Percentiles rank a stretch among this genome's conserved stretches.
Evolutionary conservation across 2,329 filamentous ascomycete genomes (phyloP).

Genomic region (Fusarium phyllophilum): DNA sequence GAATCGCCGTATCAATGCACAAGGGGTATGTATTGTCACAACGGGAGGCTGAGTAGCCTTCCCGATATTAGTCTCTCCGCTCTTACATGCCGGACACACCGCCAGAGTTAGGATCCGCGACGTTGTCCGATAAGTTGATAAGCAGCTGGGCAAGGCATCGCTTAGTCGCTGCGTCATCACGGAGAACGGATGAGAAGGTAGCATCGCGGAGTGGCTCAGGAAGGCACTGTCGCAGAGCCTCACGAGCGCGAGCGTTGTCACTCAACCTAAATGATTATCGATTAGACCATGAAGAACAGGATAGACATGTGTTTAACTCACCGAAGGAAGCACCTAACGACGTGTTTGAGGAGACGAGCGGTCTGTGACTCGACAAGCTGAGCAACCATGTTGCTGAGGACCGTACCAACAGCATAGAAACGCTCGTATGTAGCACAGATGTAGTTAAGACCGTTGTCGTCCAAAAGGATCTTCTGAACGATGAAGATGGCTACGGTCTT

Average conservation of each 20-base stretch:
- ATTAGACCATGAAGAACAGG: constrained; percentile 14
- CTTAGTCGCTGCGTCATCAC: constrained; percentile 97
- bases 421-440: constrained; percentile 99
- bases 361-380: constrained; percentile 98
- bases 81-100: constrained; percentile 50
- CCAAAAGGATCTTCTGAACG: constrained; percentile 97
- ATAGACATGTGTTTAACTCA: constrained; percentile 58
- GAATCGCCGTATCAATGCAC: constrained; percentile 45
- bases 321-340: constrained; percentile 96
- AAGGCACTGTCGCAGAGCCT: constrained; percentile 93
- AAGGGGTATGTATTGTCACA: constrained; percentile 45
- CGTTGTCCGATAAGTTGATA: constrained; percentile 94
- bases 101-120: constrained; percentile 62
- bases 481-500: constrained; percentile 99
- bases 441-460: constrained; percentile 96
- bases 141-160: constrained; percentile 96
- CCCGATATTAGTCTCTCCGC: constrained; percentile 21
- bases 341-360: constrained; percentile 93
- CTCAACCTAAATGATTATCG: constrained; percentile 71
- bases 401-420: constrained; percentile 97
- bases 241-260: constrained; percentile 94
- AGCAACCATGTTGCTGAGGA: constrained; percentile 98
- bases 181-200: constrained; percentile 94
- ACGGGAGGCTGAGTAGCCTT: constrained; percentile 15
- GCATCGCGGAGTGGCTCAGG: constrained; percentile 98